Evolutionary conservation across 2,329 filamentous ascomycete species (phyloP).

Genomic region (Graphiopsis chlorocephala): DNA sequence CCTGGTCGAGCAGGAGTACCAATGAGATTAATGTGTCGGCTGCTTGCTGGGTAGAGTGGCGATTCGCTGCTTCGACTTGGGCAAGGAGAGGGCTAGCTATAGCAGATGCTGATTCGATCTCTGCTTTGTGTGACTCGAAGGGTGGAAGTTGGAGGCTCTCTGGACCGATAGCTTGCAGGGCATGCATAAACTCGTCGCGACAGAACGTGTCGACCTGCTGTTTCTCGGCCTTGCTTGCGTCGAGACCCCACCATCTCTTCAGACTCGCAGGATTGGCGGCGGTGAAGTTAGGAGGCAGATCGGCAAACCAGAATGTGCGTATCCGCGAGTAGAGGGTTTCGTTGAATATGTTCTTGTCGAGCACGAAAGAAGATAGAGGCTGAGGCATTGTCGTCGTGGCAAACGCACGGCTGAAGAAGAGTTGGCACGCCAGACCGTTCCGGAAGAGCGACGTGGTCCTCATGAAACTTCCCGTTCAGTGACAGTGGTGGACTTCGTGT

Average conservation of each 20-base stretch:
- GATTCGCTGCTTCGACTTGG: slow-evolving; percentile 31
- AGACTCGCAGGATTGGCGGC: slow-evolving; percentile 22
- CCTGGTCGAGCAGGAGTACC: slow-evolving; percentile 60
- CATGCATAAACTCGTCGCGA: slow-evolving; percentile 32
- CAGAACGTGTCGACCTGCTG: slow-evolving; percentile 39
- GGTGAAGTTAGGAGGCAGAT: slow-evolving; percentile 30
- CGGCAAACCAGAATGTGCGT: slow-evolving; percentile 40
- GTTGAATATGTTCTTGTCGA: slow-evolving; percentile 42
- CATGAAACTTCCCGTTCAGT: background rate
- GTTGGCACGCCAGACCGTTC: background rate
- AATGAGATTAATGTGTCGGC: slow-evolving; percentile 47
- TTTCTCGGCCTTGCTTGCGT: slow-evolving; percentile 33
- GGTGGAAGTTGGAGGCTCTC: slow-evolving; percentile 31
- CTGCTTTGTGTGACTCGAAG: slow-evolving; percentile 25
- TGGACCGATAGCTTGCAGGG: slow-evolving; percentile 40
- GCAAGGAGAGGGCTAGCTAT: slow-evolving; percentile 39
- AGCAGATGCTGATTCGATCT: slow-evolving; percentile 22
- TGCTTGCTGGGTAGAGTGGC: slow-evolving; percentile 24
- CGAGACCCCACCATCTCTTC: slow-evolving; percentile 40
- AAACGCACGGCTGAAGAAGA: background rate
- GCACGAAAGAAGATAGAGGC: slow-evolving; percentile 22
- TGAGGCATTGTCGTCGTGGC: slow-evolving; percentile 1
- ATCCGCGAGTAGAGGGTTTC: slow-evolving; percentile 37
- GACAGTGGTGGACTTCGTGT: background rate
- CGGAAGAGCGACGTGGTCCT: background rate